A percentile compares a stretch with the other conserved stretches of the same genome.
These are phyloP conservation scores for Schoenoplectus tabernaemontani DNA, from an alignment of 202 grass and related monocot genomes.

Conservation along the genomic window DNA sequence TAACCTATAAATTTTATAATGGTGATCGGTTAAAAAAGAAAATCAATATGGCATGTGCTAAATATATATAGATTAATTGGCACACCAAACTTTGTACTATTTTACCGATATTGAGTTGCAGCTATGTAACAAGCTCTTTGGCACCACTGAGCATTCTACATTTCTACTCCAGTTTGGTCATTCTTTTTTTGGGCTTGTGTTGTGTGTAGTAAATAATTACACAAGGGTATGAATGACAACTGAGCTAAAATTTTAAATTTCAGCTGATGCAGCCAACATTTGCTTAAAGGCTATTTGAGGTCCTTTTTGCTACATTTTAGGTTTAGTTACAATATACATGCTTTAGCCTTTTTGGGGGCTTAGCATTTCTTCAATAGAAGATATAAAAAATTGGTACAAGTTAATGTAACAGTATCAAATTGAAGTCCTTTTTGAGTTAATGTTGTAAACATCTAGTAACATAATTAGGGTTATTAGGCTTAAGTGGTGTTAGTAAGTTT, in stretches of 20 bases:
- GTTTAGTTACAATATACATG: background rate
- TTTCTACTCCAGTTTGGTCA: background rate
- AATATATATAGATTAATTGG: slow-evolving; percentile 20
- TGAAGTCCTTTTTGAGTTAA: background rate
- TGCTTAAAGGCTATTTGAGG: background rate
- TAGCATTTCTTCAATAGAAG: background rate
- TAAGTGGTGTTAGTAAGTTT: background rate
- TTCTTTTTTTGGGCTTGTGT: background rate
- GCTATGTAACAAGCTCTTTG: background rate
- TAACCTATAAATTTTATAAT: slow-evolving; percentile 40
- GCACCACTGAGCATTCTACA: background rate
- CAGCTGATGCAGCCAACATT: background rate
- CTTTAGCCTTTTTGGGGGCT: background rate
- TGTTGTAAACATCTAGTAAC: background rate
- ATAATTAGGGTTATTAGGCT: background rate
- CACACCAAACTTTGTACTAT: background rate
- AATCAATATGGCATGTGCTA: background rate
- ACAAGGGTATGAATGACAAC: background rate
- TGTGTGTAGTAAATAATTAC: background rate
- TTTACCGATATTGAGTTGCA: background rate
- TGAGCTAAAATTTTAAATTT: background rate
- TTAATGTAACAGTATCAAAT: background rate
- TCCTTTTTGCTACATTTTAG: background rate
- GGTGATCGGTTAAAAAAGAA: slow-evolving; percentile 4
- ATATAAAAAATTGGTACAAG: background rate